Percentiles rank a stretch among this genome's conserved stretches.
These are phyloP conservation scores for Tricholoma terreum DNA, from an alignment of 768 basidiomycete genomes.

Conservation along the genomic window DNA sequence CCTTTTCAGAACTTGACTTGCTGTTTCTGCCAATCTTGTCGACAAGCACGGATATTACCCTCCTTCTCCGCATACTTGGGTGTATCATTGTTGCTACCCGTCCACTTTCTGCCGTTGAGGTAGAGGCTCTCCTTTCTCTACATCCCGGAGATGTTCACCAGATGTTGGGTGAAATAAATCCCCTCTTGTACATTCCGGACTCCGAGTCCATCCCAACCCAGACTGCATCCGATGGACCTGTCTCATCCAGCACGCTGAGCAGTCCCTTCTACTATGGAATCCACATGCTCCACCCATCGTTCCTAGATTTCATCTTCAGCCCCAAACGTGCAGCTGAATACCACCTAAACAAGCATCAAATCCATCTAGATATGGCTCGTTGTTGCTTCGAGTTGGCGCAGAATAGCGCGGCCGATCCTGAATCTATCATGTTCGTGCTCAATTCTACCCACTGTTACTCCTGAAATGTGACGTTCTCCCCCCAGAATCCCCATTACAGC, in stretches of 20 bases:
- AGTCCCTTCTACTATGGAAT: too few relatives aligned
- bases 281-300: neutral
- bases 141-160: neutral
- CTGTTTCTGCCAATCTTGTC: constrained; percentile 2
- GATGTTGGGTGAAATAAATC: neutral
- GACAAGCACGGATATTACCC: neutral
- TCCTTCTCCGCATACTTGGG: neutral
- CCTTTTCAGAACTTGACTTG: constrained; percentile 3
- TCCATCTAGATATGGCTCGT: neutral
- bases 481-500: too few relatives aligned
- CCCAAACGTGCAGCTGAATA: neutral
- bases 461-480: too few relatives aligned
- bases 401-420: too few relatives aligned
- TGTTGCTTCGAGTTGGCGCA: too few relatives aligned
- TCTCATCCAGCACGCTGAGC: too few relatives aligned
- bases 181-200: neutral
- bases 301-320: neutral
- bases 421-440: too few relatives aligned
- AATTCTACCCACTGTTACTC: too few relatives aligned
- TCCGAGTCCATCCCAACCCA: too few relatives aligned
- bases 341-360: neutral
- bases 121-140: neutral
- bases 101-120: neutral
- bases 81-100: neutral
- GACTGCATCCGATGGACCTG: too few relatives aligned